phyloP scores from a whole-genome alignment of 2,329 filamentous ascomycete genomes.

The Fusarium compactum region DNA sequence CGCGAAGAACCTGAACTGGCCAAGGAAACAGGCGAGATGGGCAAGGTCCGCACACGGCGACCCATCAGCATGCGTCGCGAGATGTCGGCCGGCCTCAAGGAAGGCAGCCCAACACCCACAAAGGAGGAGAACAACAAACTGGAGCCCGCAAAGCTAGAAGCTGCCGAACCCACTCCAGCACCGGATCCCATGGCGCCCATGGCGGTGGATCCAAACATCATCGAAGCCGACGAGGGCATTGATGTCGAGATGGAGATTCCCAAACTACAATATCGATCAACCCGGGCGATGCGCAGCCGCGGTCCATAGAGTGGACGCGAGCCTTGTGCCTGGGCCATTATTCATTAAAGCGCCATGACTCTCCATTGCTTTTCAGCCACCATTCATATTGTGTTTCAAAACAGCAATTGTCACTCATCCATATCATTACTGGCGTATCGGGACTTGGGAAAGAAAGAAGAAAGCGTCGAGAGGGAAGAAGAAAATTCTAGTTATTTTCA shows the following conservation, averaged over 20 bases:
- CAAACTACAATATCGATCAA: conserved; percentile 58
- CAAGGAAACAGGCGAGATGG: conserved; percentile 54
- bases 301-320: conserved; percentile 45
- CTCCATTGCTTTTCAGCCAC: conserved; percentile 12
- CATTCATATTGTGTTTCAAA: conserved; percentile 25
- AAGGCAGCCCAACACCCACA: conserved; percentile 38
- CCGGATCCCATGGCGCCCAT: conserved; percentile 43
- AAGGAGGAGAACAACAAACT: conserved; percentile 45
- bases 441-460: conserved; percentile 30
- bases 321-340: conserved; percentile 36
- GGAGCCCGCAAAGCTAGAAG: conserved; percentile 45
- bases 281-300: conserved; percentile 54
- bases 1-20: conserved; percentile 64
- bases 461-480: conserved; percentile 2
- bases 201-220: conserved; percentile 51
- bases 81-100: conserved; percentile 49
- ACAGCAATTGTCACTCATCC: conserved; percentile 16
- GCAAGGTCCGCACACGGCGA: conserved; percentile 62
- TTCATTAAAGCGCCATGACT: conserved; percentile 29
- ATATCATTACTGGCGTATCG: conserved; percentile 40
- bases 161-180: conserved; percentile 31
- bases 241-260: conserved; percentile 55
- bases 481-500: neutral
- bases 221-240: conserved; percentile 59
- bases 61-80: conserved; percentile 67